Conservation (phyloP, 192 early-diverging fungal species). For the Coemansia aciculifera region DNA sequence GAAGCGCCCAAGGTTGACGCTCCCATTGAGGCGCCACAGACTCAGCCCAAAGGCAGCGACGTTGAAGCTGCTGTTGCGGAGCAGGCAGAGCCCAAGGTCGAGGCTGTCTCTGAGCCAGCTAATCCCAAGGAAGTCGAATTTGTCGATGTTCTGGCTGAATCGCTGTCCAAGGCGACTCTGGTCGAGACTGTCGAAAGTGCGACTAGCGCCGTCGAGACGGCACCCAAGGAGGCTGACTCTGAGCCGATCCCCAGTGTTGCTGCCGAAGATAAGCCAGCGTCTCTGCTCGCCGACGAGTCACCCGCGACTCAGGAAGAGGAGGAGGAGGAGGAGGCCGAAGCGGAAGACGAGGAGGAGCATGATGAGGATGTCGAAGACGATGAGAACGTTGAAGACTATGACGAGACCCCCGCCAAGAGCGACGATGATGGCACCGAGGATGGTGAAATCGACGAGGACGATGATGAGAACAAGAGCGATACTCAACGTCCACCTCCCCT, state of each 20-base stretch:
- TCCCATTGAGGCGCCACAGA: slow-evolving; percentile 2
- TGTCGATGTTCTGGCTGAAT: slow-evolving; percentile 22
- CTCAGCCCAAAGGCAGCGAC: slow-evolving; percentile 16
- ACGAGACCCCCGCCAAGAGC: slow-evolving; percentile 4
- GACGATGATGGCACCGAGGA: slow-evolving; percentile 25
- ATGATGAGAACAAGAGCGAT: slow-evolving; percentile 18
- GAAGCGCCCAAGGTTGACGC: not conserved
- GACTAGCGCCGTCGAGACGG: slow-evolving; percentile 1
- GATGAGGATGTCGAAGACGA: slow-evolving; percentile 29
- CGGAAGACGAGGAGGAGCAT: slow-evolving; percentile 8
- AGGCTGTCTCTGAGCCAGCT: slow-evolving; percentile 6
- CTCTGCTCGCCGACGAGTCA: slow-evolving; percentile 10
- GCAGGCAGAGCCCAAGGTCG: slow-evolving; percentile 13
- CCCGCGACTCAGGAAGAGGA: not conserved
- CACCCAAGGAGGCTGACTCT: slow-evolving; percentile 31
- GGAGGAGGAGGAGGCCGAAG: slow-evolving; percentile 14
- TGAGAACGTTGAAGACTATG: slow-evolving; percentile 23
- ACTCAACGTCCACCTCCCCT: slow-evolving; percentile 19
- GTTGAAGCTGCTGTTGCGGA: slow-evolving; percentile 14
- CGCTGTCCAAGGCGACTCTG: slow-evolving; percentile 28
- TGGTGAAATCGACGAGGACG: slow-evolving; percentile 28
- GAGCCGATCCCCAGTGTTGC: slow-evolving; percentile 30
- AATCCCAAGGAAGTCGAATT: slow-evolving; percentile 15
- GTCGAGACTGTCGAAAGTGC: slow-evolving; percentile 8
- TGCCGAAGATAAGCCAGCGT: slow-evolving; percentile 12